These are phyloP conservation scores for Linum usitatissimum DNA, from an alignment of 345 rosid species.

Conservation along the genomic window DNA sequence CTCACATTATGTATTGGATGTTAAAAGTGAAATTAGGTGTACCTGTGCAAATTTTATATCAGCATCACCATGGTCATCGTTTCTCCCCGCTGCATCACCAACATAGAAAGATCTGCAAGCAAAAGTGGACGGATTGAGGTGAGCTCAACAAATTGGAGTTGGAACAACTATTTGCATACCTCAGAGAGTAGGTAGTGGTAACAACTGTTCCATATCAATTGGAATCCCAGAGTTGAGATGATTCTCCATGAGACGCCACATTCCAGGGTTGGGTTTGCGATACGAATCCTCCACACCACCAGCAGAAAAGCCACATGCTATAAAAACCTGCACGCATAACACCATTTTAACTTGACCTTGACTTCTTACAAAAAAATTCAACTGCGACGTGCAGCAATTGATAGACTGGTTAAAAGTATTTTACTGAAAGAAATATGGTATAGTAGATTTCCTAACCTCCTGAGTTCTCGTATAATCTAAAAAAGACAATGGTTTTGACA, in stretches of 20 bases:
- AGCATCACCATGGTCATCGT: slow-evolving; percentile 71
- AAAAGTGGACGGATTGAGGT: neutral
- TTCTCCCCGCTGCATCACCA: slow-evolving; percentile 95
- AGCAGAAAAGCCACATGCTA: slow-evolving; percentile 67
- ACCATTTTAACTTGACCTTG: slow-evolving; percentile 1
- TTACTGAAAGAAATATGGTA: too few relatives aligned
- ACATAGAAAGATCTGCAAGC: slow-evolving; percentile 75
- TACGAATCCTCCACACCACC: slow-evolving; percentile 52
- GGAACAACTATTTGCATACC: neutral
- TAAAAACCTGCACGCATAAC: slow-evolving; percentile 47
- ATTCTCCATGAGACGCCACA: slow-evolving; percentile 85
- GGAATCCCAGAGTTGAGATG: slow-evolving; percentile 73
- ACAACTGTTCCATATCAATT: slow-evolving; percentile 69
- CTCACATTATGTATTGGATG: neutral
- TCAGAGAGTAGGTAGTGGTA: slow-evolving; percentile 10
- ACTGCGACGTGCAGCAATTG: too few relatives aligned
- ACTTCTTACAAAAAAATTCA: neutral
- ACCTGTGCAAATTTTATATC: slow-evolving; percentile 87
- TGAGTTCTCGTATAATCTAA: too few relatives aligned
- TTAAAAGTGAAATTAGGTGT: neutral
- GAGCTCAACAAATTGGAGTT: neutral
- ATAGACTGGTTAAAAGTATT: too few relatives aligned
- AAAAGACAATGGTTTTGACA: too few relatives aligned
- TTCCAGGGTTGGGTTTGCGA: slow-evolving; percentile 85
- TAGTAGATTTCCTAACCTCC: too few relatives aligned